Base-by-base conservation (phyloP, 495 filamentous ascomycete species). In the Penicillium cosmopolitanum region DNA sequence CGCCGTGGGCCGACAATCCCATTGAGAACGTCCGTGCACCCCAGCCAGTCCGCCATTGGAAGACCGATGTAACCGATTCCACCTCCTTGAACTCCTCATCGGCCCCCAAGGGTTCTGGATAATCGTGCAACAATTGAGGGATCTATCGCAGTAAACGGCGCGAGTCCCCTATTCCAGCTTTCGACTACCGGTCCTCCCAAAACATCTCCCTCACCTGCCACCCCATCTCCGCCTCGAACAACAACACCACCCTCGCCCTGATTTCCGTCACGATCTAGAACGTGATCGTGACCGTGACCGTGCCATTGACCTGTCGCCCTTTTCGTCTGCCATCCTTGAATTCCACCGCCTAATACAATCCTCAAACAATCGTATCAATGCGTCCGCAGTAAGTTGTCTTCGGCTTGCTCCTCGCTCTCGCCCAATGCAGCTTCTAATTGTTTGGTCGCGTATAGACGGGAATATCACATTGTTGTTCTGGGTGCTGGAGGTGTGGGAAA, bases 401-500 rank as follows among this genome's bases (percentile, higher is more conserved):
- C 55, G 18, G 55, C 50, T 54, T 35, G 46, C n/a, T 28, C 50
- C n/a, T 57, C 40, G 5, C 56, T 13, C 48, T 59, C 36, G 48
- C 44, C 52, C 57, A 53, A 63, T 56, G 50, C 25, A 23, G 36
- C 55, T 56, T 66, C 68, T 73, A 70, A 78, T 68, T 2, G 46
- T 48, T 4, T 16, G 40, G n/a, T 53, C 55, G 19, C 53, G 13
- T 33, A 47, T 54, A 90, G 88, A 76, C 84, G 87, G 74, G 93
- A 96, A 82, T 96, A 95, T 70, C 88, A 95, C 67, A 93, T 96
- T 73, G 92, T 96, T 63, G 91, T 97, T 51, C 78, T 97, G 64
- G 92, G 92, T 69, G 89, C 92, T 73, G 93, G 95, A 74, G 95
- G 95, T 68, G 95, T 98, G 62, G 95, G 95, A 57, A 98, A 98